A percentile compares a stretch with the other conserved stretches of the same genome.
phyloP scores from a whole-genome alignment of 2,329 filamentous ascomycete species.

The Paradendryphiella salina region DNA sequence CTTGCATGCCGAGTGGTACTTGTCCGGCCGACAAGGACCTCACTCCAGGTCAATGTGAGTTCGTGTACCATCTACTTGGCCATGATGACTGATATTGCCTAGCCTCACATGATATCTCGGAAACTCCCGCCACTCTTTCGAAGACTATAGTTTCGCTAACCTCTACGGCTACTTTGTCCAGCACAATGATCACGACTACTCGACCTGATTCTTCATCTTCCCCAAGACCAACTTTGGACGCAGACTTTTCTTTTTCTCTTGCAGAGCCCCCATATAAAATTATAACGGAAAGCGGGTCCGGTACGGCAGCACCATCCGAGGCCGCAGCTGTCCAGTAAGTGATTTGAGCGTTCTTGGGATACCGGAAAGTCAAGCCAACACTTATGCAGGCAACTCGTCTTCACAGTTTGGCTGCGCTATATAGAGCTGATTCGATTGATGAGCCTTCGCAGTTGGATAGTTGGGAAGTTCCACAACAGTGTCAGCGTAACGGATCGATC shows the following conservation, averaged over 20 bases:
- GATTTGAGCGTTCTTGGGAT: background rate
- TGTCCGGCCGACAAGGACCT: constrained; percentile 28
- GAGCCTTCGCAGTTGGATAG: constrained; percentile 13
- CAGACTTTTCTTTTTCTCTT: background rate
- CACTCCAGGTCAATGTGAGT: constrained; percentile 27
- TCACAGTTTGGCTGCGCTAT: background rate
- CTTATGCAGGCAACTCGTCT: background rate
- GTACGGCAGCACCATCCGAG: background rate
- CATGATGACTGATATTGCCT: background rate
- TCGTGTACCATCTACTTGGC: background rate
- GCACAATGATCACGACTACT: background rate
- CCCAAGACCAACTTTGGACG: background rate
- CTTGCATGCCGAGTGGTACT: constrained; percentile 22
- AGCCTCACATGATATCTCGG: background rate
- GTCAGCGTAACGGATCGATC: background rate
- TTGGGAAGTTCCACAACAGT: constrained; percentile 5
- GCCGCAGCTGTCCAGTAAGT: constrained; percentile 8
- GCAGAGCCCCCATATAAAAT: constrained; percentile 1
- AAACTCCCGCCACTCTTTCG: background rate
- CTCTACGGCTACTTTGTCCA: background rate
- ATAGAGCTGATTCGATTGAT: constrained; percentile 13
- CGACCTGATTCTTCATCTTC: background rate
- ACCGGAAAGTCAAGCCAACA: background rate
- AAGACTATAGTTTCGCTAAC: background rate
- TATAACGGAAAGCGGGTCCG: constrained; percentile 3